A percentile compares a stretch with the other conserved stretches of the same genome.
These are phyloP conservation scores for Salvia splendens DNA, from an alignment of 257 asterid genomes.

Conservation along the genomic window DNA sequence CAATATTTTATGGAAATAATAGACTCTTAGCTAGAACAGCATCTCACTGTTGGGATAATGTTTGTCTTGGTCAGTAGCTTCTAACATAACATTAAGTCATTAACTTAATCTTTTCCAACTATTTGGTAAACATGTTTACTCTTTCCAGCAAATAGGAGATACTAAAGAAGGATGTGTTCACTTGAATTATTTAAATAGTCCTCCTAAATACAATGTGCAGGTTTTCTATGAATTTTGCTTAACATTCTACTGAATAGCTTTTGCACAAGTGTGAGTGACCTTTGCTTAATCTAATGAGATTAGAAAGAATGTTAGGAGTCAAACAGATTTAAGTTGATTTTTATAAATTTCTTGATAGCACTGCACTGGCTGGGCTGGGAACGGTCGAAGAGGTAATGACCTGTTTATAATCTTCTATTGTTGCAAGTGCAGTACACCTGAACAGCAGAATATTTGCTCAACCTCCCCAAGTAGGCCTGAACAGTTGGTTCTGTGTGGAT, in stretches of 20 bases:
- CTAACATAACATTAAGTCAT: slow-evolving; percentile 10
- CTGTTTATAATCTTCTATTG: slow-evolving; percentile 22
- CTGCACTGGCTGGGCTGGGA: background rate
- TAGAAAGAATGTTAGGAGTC: background rate
- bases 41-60: slow-evolving; percentile 5
- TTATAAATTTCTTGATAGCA: background rate
- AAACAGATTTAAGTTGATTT: background rate
- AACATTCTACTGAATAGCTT: background rate
- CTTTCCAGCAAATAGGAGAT: background rate
- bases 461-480: slow-evolving; percentile 46
- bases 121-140: background rate
- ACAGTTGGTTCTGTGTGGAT: slow-evolving; percentile 78
- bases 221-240: background rate
- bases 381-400: slow-evolving; percentile 11
- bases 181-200: slow-evolving; percentile 2
- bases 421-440: slow-evolving; percentile 46
- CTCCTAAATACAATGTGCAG: background rate
- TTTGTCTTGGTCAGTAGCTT: slow-evolving; percentile 13
- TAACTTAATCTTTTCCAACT: slow-evolving; percentile 1
- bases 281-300: slow-evolving; percentile 10
- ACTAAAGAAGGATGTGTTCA: background rate
- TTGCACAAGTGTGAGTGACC: slow-evolving; percentile 13
- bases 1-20: background rate
- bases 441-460: slow-evolving; percentile 45
- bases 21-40: background rate